Conservation (phyloP, 805 yeast genomes). For the Cyberlindnera lachancei region DNA sequence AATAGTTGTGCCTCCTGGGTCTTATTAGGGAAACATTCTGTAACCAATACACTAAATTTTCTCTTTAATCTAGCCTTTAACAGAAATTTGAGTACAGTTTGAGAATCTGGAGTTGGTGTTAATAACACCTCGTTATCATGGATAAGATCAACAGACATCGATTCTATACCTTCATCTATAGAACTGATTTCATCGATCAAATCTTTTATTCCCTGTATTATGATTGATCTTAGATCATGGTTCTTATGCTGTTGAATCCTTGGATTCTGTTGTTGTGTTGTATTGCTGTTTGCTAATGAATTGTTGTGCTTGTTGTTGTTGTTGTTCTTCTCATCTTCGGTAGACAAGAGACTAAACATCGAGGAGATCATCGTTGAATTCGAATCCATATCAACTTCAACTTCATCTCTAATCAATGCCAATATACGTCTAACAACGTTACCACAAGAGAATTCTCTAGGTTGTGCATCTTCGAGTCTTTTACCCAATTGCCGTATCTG, state of each 20-base stretch:
- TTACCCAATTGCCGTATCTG: conserved; percentile 71
- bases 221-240: conserved; percentile 70
- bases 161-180: conserved; percentile 84
- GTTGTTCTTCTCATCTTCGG: conserved; percentile 26
- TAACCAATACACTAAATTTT: conserved; percentile 83
- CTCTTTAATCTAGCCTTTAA: conserved; percentile 83
- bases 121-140: conserved; percentile 82
- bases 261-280: conserved; percentile 18
- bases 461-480: conserved; percentile 69
- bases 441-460: conserved; percentile 83
- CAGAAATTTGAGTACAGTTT: conserved; percentile 80
- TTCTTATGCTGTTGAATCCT: conserved; percentile 21
- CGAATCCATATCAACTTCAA: conserved; percentile 30
- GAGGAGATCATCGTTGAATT: conserved; percentile 58
- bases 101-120: conserved; percentile 93
- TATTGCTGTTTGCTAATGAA: conserved; percentile 1
- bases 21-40: conserved; percentile 89
- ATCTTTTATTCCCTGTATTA: conserved; percentile 88
- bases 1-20: conserved; percentile 69
- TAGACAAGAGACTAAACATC: conserved; percentile 80
- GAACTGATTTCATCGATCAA: conserved; percentile 85
- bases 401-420: conserved; percentile 81
- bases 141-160: conserved; percentile 85
- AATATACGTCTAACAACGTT: conserved; percentile 86
- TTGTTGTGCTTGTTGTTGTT: conserved; percentile 17